Base-by-base conservation (phyloP, 23 red algal genomes). In the Gracilaria vermiculophylla region DNA sequence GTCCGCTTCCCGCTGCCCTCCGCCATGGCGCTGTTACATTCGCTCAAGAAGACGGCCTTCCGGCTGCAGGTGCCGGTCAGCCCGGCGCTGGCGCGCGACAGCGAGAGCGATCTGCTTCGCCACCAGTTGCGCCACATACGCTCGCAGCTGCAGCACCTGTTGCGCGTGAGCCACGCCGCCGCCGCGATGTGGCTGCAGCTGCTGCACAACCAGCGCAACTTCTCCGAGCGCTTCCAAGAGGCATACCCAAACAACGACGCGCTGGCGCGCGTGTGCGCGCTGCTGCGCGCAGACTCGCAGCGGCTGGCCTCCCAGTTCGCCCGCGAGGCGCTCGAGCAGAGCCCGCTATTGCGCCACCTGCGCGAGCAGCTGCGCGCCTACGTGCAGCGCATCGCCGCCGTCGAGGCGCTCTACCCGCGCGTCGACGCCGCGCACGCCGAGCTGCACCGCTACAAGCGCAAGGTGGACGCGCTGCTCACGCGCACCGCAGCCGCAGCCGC, bases 141-240 rank as follows among this genome's bases (percentile, higher is more conserved):
- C 1, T 19, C 19, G 3, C 39, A 42, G n/a, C 67, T 73, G 17
- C 67, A 27, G 16, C 67, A 73, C 2, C 40, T 73, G 37, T 40
- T 45, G n/a, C 37, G 17, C 40, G 37, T 48, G 37, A 28, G 3
- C 2, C 67, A 20, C 67, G 37, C 67, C 1, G 5, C 20, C 32
- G 36, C 32, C 24, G 67, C 67, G 42, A 4, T 73, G 0, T 73
- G 67, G 67, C 67, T 73, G 36, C 67, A 40, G 0, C 37, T 73
- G 2, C 37, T 73, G 20, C 67, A 73, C 67, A 73, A 47, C 67
- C 67, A 73, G 20, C 67, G 67, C 67, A 20, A 73, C 67, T 73
- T 73, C 17, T 73, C 67, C 39, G 4, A 47, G 42, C 67, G 40
- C 19, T 2, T 73, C 16, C 39, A 47, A 2, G 6, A 16, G 40